Percentiles rank a stretch among this genome's conserved stretches.
Evolutionary conservation across 352 stramenopile species (phyloP).

Genomic region (Pythium aristosporum): DNA sequence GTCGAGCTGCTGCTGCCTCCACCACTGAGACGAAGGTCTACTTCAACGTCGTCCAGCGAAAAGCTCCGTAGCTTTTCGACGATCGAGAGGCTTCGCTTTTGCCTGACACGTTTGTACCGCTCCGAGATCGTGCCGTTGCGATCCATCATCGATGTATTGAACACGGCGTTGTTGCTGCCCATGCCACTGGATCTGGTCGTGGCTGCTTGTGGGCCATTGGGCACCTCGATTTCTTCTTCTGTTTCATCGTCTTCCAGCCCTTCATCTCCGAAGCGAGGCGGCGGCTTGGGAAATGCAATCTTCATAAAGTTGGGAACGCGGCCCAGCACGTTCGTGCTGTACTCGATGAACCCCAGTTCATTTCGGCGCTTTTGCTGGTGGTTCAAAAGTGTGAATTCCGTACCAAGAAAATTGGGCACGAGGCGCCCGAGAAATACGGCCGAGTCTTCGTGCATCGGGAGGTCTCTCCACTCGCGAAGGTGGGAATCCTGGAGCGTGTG

Average conservation of each 20-base stretch:
- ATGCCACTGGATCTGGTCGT: constrained; percentile 31
- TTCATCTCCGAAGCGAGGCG: constrained; percentile 8
- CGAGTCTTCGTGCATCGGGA: constrained; percentile 75
- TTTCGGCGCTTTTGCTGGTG: constrained; percentile 66
- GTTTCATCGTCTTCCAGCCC: constrained; percentile 9
- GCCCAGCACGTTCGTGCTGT: constrained; percentile 78
- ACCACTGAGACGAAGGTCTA: constrained; percentile 36
- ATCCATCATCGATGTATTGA: constrained; percentile 53
- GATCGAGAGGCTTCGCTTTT: constrained; percentile 45
- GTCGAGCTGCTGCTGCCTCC: background rate
- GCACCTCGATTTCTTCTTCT: constrained; percentile 16
- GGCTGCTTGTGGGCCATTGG: constrained; percentile 12
- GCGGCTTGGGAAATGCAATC: constrained; percentile 47
- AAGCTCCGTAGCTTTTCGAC: constrained; percentile 56
- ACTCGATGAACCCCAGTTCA: constrained; percentile 77
- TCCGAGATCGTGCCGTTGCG: constrained; percentile 56
- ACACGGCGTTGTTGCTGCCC: constrained; percentile 40
- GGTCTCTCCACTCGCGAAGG: constrained; percentile 61
- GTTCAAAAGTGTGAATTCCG: constrained; percentile 82
- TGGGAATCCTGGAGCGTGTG: constrained; percentile 82
- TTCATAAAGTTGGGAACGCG: constrained; percentile 74
- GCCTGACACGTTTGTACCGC: constrained; percentile 57
- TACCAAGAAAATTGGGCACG: constrained; percentile 78
- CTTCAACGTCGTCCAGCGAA: constrained; percentile 56
- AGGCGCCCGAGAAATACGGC: constrained; percentile 82